Evolutionary conservation across 192 early-diverging fungal species (phyloP).

Genomic region (Linnemannia elongata): DNA sequence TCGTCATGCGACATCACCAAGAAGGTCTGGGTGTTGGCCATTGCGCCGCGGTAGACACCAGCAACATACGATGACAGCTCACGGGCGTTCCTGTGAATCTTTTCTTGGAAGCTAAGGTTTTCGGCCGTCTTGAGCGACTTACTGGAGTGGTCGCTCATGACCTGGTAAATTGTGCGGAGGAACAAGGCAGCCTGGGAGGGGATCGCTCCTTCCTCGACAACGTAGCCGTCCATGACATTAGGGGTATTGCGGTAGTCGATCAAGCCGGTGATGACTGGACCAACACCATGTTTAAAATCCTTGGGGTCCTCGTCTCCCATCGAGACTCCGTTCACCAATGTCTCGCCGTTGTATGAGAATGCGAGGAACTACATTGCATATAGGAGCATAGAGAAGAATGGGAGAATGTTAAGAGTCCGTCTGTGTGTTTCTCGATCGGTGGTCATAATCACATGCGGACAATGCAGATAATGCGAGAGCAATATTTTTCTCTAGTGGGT

Average conservation of each 20-base stretch:
- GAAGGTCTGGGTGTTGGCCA: conserved; percentile 61
- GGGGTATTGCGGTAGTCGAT: conserved; percentile 58
- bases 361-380: conserved; percentile 37
- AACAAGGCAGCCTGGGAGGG: conserved; percentile 41
- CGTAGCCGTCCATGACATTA: conserved; percentile 60
- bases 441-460: conserved; percentile 1
- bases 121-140: conserved; percentile 28
- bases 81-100: conserved; percentile 33
- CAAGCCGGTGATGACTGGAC: conserved; percentile 60
- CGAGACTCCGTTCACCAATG: conserved; percentile 42
- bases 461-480: conserved; percentile 4
- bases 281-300: conserved; percentile 49
- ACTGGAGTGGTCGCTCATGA: conserved; percentile 27
- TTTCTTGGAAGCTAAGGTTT: conserved; percentile 34
- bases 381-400: neutral
- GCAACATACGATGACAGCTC: conserved; percentile 40
- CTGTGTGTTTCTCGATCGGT: neutral
- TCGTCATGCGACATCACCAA: conserved; percentile 68
- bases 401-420: conserved; percentile 11
- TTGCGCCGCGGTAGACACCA: conserved; percentile 55
- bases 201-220: conserved; percentile 60
- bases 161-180: conserved; percentile 33
- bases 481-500: neutral
- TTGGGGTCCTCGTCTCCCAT: conserved; percentile 52
- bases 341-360: conserved; percentile 51